Percentiles rank a stretch among this genome's conserved stretches.
Evolutionary conservation across 495 filamentous ascomycete genomes (phyloP).

Genomic region (Neurospora sublineolata): DNA sequence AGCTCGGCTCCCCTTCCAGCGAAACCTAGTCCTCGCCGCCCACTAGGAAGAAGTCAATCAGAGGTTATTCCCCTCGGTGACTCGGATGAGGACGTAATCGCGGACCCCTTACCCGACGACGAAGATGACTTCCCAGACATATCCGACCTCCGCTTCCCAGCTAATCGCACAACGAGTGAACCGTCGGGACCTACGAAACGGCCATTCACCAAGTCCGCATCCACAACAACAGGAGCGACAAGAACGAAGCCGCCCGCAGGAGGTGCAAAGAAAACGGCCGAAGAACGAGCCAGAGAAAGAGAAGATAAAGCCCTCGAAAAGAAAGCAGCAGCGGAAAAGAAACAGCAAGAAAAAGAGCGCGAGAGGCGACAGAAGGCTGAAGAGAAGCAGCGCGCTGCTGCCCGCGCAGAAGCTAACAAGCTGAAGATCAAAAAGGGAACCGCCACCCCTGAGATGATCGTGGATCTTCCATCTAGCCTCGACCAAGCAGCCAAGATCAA

Average conservation of each 20-base stretch:
- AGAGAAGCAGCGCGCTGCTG: conserved; percentile 56
- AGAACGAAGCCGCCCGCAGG: conserved; percentile 3
- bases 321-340: conserved; percentile 22
- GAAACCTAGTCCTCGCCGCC: conserved; percentile 1
- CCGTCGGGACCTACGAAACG: neutral
- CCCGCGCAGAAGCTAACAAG: conserved; percentile 66
- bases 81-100: conserved; percentile 15
- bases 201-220: neutral
- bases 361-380: conserved; percentile 47
- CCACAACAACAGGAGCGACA: conserved; percentile 5
- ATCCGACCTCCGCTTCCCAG: conserved; percentile 14
- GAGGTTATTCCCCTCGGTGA: conserved; percentile 18
- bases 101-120: conserved; percentile 1
- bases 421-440: conserved; percentile 65
- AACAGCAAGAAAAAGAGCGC: conserved; percentile 40
- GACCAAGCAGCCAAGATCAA: conserved; percentile 42
- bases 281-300: conserved; percentile 25
- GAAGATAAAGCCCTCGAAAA: conserved; percentile 26
- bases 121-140: conserved; percentile 33
- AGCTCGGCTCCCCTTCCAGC: conserved; percentile 31
- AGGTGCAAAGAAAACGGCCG: conserved; percentile 18
- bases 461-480: conserved; percentile 54
- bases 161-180: neutral
- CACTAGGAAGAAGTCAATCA: conserved; percentile 8
- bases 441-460: conserved; percentile 72